Evolutionary conservation across 1,284 basidiomycete genomes (phyloP).

Genomic region (Marasmius tenuissimus): DNA sequence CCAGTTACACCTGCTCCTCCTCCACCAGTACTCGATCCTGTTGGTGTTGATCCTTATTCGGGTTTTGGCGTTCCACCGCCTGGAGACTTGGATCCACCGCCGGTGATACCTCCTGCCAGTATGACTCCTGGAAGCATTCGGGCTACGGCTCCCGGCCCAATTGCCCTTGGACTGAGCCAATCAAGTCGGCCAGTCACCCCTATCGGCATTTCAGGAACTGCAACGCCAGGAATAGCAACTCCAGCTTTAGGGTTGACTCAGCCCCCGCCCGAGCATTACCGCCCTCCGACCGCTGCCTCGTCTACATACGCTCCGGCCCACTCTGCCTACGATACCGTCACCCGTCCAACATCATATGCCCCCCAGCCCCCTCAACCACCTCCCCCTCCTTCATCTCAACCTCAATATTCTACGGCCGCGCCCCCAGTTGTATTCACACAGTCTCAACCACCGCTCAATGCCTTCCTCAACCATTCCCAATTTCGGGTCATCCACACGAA

Average conservation of each 20-base stretch:
- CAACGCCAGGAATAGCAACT: slow-evolving; percentile 1
- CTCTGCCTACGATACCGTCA: not conserved
- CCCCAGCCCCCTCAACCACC: slow-evolving; percentile 6
- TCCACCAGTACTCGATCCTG: not conserved
- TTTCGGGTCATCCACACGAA: slow-evolving; percentile 53
- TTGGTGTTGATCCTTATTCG: not conserved
- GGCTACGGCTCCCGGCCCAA: too few species aligned
- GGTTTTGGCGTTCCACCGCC: not conserved
- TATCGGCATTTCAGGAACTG: not conserved
- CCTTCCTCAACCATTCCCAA: slow-evolving; percentile 59
- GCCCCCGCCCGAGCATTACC: not conserved
- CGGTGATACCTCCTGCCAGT: not conserved
- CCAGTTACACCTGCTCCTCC: not conserved
- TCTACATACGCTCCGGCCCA: not conserved
- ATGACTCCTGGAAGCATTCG: not conserved
- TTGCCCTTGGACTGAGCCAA: not conserved
- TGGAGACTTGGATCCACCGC: not conserved
- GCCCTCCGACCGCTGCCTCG: not conserved
- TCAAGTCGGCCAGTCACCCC: not conserved
- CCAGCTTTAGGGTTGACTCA: not conserved
- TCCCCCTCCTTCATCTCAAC: slow-evolving; percentile 2
- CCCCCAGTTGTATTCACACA: not conserved
- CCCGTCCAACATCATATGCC: not conserved
- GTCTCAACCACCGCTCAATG: slow-evolving; percentile 25
- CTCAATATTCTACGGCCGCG: slow-evolving; percentile 3